These are phyloP conservation scores for Podospora bellae-mahoneyi DNA, from an alignment of 495 filamentous ascomycete genomes.

Conservation along the genomic window DNA sequence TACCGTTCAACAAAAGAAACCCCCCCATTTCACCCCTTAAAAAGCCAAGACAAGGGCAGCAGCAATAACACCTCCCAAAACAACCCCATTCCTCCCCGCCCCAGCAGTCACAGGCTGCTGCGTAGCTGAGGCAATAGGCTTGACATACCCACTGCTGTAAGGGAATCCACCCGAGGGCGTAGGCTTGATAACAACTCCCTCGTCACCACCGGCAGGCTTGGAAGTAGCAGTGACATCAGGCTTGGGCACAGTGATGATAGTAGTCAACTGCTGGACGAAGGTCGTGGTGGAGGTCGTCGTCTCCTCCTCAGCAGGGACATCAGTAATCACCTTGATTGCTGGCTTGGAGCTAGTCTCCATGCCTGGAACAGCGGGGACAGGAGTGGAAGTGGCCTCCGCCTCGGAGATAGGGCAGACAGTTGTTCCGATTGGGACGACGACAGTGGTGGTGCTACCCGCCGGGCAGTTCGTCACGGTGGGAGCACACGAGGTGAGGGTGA, in stretches of 20 bases:
- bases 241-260: conserved; percentile 27
- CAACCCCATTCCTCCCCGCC: conserved; percentile 30
- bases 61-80: conserved; percentile 22
- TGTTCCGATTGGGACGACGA: conserved; percentile 36
- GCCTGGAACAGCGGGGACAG: background rate
- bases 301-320: background rate
- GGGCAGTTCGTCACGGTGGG: conserved; percentile 57
- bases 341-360: background rate
- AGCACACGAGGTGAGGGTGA: conserved; percentile 56
- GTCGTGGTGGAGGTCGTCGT: conserved; percentile 17
- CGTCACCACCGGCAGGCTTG: background rate
- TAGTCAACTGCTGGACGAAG: conserved; percentile 24
- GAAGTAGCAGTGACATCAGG: conserved; percentile 9
- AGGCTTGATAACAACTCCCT: conserved; percentile 6
- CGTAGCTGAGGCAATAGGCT: conserved; percentile 11
- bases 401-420: conserved; percentile 37
- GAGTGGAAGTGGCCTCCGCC: conserved; percentile 9
- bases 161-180: conserved; percentile 16
- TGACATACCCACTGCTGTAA: conserved; percentile 8
- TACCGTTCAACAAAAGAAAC: conserved; percentile 8
- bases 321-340: background rate
- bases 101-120: conserved; percentile 25
- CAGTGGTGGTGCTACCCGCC: conserved; percentile 41
- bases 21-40: conserved; percentile 8
- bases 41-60: conserved; percentile 27